Conservation (phyloP, 2,329 filamentous ascomycete species). For the Chaetomium globosum region DNA sequence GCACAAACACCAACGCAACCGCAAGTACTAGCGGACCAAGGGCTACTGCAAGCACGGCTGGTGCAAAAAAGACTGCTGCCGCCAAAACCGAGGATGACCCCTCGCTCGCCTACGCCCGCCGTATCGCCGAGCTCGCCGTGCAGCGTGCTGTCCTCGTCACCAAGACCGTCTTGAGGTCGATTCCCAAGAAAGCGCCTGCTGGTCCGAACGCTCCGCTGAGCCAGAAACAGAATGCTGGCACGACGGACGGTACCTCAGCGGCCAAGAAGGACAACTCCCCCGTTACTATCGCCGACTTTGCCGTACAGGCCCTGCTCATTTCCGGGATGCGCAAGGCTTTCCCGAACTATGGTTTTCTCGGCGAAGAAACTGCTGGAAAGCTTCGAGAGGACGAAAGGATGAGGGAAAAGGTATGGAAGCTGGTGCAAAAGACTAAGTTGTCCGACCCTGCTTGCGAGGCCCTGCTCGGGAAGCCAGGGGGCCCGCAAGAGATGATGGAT, state of each 20-base stretch:
- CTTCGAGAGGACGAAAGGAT: not conserved
- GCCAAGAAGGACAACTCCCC: not conserved
- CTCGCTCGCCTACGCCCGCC: not conserved
- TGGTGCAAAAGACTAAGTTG: not conserved
- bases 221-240: no score
- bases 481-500: not conserved
- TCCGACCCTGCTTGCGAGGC: not conserved
- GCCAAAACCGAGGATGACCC: not conserved
- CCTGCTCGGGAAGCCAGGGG: not conserved
- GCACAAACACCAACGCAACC: not conserved
- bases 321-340: not conserved
- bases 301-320: conserved; percentile 18
- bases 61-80: not conserved
- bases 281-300: conserved; percentile 13
- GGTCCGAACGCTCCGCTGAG: no score
- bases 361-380: conserved; percentile 7
- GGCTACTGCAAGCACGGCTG: not conserved
- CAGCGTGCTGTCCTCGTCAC: not conserved
- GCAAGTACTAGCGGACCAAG: not conserved
- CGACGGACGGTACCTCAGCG: not conserved
- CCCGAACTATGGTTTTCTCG: conserved; percentile 12
- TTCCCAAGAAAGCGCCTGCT: no score
- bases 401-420: not conserved
- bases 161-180: not conserved
- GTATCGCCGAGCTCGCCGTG: not conserved